Conservation (phyloP, 2,329 filamentous ascomycete species). For the Kalmusia sp. region DNA sequence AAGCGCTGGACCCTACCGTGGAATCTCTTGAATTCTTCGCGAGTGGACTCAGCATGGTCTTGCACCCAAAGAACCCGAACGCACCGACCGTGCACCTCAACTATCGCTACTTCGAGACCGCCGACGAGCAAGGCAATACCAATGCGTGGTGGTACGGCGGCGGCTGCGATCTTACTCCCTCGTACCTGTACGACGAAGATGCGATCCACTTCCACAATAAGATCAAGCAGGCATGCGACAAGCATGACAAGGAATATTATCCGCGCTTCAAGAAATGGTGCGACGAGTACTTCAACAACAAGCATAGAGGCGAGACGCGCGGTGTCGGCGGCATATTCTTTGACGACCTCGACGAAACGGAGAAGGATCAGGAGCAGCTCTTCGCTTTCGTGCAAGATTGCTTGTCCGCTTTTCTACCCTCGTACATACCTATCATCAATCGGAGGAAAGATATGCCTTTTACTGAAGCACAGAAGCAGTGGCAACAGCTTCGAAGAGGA, state of each 20-base stretch:
- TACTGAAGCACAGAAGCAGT: constrained; percentile 85
- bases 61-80: constrained; percentile 95
- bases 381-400: constrained; percentile 90
- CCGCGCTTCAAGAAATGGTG: constrained; percentile 98
- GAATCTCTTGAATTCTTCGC: constrained; percentile 95
- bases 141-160: constrained; percentile 99
- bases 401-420: constrained; percentile 85
- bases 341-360: constrained; percentile 88
- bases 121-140: constrained; percentile 77
- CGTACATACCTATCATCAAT: constrained; percentile 88
- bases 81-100: constrained; percentile 97
- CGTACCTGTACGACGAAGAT: constrained; percentile 96
- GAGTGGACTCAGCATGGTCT: constrained; percentile 87
- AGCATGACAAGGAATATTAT: constrained; percentile 91
- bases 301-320: constrained; percentile 84
- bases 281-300: constrained; percentile 95
- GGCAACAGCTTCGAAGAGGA: constrained; percentile 95
- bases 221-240: constrained; percentile 91
- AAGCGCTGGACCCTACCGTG: constrained; percentile 79
- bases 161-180: constrained; percentile 90
- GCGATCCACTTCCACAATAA: constrained; percentile 95
- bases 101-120: constrained; percentile 98
- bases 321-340: constrained; percentile 98
- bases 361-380: constrained; percentile 85
- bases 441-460: constrained; percentile 91